Base-by-base conservation (phyloP, 192 early-diverging fungal species). In the Podila horticola region DNA sequence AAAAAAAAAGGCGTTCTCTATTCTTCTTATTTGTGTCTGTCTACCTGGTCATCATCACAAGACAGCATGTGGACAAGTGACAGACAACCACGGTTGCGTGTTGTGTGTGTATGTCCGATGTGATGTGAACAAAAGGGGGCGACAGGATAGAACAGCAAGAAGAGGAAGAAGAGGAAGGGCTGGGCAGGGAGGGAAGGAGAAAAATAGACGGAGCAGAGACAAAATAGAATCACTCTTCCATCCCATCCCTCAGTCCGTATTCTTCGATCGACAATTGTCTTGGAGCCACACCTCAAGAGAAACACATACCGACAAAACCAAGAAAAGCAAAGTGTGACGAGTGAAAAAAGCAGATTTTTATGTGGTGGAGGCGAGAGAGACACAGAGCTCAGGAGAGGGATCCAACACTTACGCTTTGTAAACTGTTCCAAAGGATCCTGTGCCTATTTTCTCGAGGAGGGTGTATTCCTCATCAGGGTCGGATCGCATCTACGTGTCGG, bases 351-450 rank as follows among this genome's bases (percentile, higher is more conserved):
- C 5, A 8, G 36, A 8, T 38, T 6, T 38, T 6, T 10, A 10
- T 38, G 36, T 10, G 36, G 5, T 38, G 36, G 36, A 38, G 8
- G n/a, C n/a, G 36, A 38, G 0, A 45, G 41, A 45, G 41, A 4
- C 11, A 15, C 12, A 41, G 41, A 15, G 12, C 0, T 0, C 12
- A 2, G 12, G 41, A 45, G 41, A 38, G 36, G 36, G 10, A 45
- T 15, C 13, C 28, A 61, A 61, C 22, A 52, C 83, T 36, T 83
- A 88, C 86, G 87, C 87, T 61, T 88, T 86, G 67, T 85, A 88
- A 15, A 88, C 87, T 11, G 84, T 86, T 63, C 87, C 87, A 70
- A 88, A 88, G 4, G 87, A 88, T 0, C 87, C 87, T 19, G 83
- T 86, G 33, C 87, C 87, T 13, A 88, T 81, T 59, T 86, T 86